Evolutionary conservation across 1,139 yeast species (phyloP).

Genomic region (Taiozyma onychis): DNA sequence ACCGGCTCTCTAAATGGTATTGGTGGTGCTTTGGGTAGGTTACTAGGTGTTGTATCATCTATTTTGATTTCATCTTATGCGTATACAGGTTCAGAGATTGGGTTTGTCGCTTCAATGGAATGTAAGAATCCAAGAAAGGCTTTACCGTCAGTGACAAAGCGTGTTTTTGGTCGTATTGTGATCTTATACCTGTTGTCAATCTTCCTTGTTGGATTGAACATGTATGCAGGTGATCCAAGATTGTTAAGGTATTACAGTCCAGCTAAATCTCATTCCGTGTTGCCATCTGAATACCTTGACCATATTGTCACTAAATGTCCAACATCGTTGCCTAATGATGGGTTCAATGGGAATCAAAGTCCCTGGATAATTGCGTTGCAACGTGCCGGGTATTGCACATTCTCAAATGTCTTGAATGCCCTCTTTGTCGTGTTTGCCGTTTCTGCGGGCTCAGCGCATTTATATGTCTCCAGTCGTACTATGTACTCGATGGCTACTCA

Average conservation of each 20-base stretch:
- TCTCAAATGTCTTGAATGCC: constrained; percentile 59
- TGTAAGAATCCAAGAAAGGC: constrained; percentile 77
- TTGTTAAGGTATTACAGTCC: constrained; percentile 44
- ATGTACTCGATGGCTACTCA: constrained; percentile 69
- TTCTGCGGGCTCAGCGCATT: constrained; percentile 70
- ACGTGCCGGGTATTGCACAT: constrained; percentile 56
- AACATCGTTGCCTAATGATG: constrained; percentile 1
- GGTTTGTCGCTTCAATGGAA: constrained; percentile 82
- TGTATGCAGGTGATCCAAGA: constrained; percentile 74
- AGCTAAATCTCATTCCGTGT: neutral
- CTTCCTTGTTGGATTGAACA: constrained; percentile 65
- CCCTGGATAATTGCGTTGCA: constrained; percentile 83
- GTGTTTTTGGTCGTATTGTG: constrained; percentile 68
- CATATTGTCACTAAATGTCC: constrained; percentile 24
- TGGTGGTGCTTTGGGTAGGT: constrained; percentile 59
- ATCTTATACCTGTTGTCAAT: constrained; percentile 64
- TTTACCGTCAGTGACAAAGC: constrained; percentile 69
- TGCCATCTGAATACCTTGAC: constrained; percentile 7
- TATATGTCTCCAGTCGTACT: constrained; percentile 77
- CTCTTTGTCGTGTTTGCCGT: constrained; percentile 70
- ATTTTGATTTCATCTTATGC: constrained; percentile 64
- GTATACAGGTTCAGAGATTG: constrained; percentile 77
- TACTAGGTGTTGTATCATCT: constrained; percentile 61
- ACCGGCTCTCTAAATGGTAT: constrained; percentile 41
- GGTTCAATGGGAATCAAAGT: constrained; percentile 54